phyloP scores from a whole-genome alignment of 805 yeast species.

The Wickerhamomyces silvicola region DNA sequence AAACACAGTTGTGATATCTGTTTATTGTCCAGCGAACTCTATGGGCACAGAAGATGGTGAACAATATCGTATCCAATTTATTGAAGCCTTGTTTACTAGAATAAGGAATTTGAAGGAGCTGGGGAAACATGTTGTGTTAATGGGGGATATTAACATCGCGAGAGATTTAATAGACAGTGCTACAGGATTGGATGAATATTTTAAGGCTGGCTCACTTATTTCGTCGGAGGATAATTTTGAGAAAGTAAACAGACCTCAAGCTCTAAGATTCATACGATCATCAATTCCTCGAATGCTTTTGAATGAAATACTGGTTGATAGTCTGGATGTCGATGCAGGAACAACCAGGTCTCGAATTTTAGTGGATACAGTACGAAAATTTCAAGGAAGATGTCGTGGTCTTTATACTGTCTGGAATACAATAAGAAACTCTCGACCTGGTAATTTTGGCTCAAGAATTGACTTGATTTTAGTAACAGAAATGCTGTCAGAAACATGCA shows the following conservation, averaged over 20 bases:
- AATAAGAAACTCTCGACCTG: slow-evolving; percentile 63
- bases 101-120: slow-evolving; percentile 43
- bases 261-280: slow-evolving; percentile 29
- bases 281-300: slow-evolving; percentile 38
- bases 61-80: slow-evolving; percentile 48
- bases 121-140: slow-evolving; percentile 66
- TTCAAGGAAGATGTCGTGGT: slow-evolving; percentile 50
- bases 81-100: slow-evolving; percentile 54
- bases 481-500: slow-evolving; percentile 25
- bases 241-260: slow-evolving; percentile 24
- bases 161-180: slow-evolving; percentile 81
- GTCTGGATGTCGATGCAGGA: slow-evolving; percentile 22
- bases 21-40: slow-evolving; percentile 93
- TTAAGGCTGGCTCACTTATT: slow-evolving; percentile 30
- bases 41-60: slow-evolving; percentile 62
- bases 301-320: slow-evolving; percentile 37
- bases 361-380: slow-evolving; percentile 51
- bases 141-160: slow-evolving; percentile 88
- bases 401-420: slow-evolving; percentile 95
- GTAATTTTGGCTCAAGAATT: slow-evolving; percentile 83
- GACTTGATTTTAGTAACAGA: slow-evolving; percentile 62
- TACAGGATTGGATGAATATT: slow-evolving; percentile 46
- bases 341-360: slow-evolving; percentile 36
- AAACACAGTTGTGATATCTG: slow-evolving; percentile 52
- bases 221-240: slow-evolving; percentile 27